These are phyloP conservation scores for Penicillium dipodomyicola DNA, from an alignment of 495 filamentous ascomycete genomes.

Conservation along the genomic window DNA sequence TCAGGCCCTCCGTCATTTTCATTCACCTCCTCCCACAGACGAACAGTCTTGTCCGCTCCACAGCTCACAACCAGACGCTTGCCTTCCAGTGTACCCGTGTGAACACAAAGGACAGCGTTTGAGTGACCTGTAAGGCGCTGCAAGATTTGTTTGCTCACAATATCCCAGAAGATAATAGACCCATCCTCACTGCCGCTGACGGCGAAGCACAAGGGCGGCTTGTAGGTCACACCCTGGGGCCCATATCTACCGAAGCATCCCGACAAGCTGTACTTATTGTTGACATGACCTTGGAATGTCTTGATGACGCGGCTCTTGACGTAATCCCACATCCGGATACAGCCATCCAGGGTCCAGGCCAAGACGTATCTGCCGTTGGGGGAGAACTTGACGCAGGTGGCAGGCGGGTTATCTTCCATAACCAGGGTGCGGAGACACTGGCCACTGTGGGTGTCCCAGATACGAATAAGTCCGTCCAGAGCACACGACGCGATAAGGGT, in stretches of 20 bases:
- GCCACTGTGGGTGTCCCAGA: conserved; percentile 95
- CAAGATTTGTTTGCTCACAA: conserved; percentile 75
- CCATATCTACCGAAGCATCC: conserved; percentile 75
- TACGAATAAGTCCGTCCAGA: conserved; percentile 82
- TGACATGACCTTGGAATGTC: conserved; percentile 93
- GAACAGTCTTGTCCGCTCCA: conserved; percentile 61
- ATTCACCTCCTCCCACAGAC: conserved; percentile 55
- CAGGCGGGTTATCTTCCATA: conserved; percentile 92
- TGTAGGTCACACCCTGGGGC: conserved; percentile 37
- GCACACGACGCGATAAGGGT: conserved; percentile 88
- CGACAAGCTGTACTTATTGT: conserved; percentile 76
- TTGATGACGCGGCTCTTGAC: conserved; percentile 84
- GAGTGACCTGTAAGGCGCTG: conserved; percentile 70
- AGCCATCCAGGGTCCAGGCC: conserved; percentile 87
- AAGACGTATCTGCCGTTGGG: conserved; percentile 92
- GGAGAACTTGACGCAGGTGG: conserved; percentile 85
- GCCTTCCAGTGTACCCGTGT: conserved; percentile 48
- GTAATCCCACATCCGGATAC: conserved; percentile 91
- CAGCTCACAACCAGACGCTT: conserved; percentile 57
- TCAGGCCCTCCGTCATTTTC: conserved; percentile 17
- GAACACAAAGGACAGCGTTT: conserved; percentile 82
- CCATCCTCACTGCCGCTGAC: conserved; percentile 87
- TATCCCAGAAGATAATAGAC: conserved; percentile 83
- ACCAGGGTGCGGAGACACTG: conserved; percentile 94
- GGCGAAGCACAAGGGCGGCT: conserved; percentile 50